Evolutionary conservation across 2,329 filamentous ascomycete species (phyloP).

Genomic region (Bipolaris victoriae): DNA sequence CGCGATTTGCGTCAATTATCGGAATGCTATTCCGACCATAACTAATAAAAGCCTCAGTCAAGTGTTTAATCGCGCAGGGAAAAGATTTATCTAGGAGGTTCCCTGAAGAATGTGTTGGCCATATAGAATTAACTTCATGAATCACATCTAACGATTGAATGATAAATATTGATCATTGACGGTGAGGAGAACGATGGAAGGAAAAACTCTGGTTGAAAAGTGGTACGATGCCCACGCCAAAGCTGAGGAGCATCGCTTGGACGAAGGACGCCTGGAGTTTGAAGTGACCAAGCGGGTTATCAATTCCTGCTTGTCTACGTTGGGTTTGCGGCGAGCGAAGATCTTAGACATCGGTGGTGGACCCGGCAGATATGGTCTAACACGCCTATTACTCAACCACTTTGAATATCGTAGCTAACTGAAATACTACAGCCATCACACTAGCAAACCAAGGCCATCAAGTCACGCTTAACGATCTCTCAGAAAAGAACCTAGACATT

Average conservation of each 20-base stretch:
- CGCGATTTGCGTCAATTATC: background rate
- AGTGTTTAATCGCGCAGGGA: background rate
- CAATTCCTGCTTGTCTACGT: background rate
- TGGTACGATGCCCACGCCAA: constrained; percentile 4
- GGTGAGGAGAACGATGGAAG: background rate
- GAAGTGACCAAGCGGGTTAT: constrained; percentile 1
- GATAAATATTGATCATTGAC: background rate
- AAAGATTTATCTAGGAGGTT: background rate
- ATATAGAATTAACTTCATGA: background rate
- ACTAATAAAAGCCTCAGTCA: background rate
- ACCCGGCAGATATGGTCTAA: constrained; percentile 1
- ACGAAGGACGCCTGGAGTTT: constrained; percentile 6
- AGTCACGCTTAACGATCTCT: background rate
- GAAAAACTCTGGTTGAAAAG: constrained; percentile 2
- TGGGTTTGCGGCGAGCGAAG: background rate
- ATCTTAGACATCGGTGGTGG: constrained; percentile 4
- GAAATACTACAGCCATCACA: background rate
- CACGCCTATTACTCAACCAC: background rate
- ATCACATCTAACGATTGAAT: background rate
- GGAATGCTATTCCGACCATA: background rate
- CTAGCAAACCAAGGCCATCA: background rate
- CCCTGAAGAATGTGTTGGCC: background rate
- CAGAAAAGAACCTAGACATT: background rate
- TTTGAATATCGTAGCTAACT: background rate
- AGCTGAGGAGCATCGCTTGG: constrained; percentile 1